Evolutionary conservation across 768 basidiomycete species (phyloP), one percentile per base, ranked within the genome.

Genomic region (Russula lepida): DNA sequence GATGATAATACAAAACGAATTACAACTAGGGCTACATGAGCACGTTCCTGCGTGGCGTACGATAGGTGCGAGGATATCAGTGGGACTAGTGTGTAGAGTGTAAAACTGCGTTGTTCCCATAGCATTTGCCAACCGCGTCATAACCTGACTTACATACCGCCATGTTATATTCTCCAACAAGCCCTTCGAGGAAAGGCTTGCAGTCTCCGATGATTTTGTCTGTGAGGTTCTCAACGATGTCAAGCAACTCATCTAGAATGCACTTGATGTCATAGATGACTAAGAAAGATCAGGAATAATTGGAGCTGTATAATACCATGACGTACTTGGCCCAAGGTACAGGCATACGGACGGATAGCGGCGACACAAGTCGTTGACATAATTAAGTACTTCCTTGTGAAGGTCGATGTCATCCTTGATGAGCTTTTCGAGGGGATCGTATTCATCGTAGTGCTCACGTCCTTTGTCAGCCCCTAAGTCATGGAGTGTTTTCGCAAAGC

Each of bases 181-280:
- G 64, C 15, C 44, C 62, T 44, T 62, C 35, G 8, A 84, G 65
- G 13, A 75, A 57, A 25, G 76, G 77, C 32, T 68, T 60, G n/a
- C 84, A 65, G 12, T 56, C 64, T 56, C 81, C 79, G 64, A 83
- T 58, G 13, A 75, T 59, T 8, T 68, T 79, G 65, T 85, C 85
- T 17, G 75, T 71, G 17, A 80, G 33, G 66, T 83, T 76, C 69
- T 84, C 81, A 2, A 73, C 66, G 6, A 69, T 68, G 66, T 87
- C 74, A 43, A 86, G 71, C 28, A 81, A 55, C 4, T 72, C 72
- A 64, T 84, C 83, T 33, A 86, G 54, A 27, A 81, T 61, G 67
- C 86, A 86, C 68, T 88, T 86, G 69, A 85, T 68, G 11, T 81
- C 72, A 62, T 82, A 81, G 9, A 84, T 72, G 64, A 81, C 86